Evolutionary conservation across 495 filamentous ascomycete genomes (phyloP).

Genomic region (Hypoxylon cercidicola): DNA sequence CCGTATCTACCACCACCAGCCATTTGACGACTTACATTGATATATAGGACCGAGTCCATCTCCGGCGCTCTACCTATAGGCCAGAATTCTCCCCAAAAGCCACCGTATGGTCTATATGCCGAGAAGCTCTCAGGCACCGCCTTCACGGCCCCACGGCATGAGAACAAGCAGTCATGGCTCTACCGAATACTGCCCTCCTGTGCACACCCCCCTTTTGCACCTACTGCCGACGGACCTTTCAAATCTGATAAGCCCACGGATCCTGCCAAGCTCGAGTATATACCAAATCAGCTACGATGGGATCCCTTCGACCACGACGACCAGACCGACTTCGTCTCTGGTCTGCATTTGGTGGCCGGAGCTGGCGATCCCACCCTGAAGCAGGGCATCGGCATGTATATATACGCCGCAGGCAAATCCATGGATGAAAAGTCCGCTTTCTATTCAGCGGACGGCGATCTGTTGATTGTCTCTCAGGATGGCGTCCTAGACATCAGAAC

Average conservation of each 20-base stretch:
- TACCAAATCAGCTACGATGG: constrained; percentile 93
- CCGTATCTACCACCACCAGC: neutral
- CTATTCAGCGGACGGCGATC: constrained; percentile 91
- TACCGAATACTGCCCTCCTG: constrained; percentile 89
- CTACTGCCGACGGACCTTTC: constrained; percentile 46
- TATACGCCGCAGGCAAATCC: constrained; percentile 82
- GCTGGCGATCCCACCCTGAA: constrained; percentile 87
- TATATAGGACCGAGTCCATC: constrained; percentile 58
- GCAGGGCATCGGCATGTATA: constrained; percentile 80
- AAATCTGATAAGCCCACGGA: constrained; percentile 32
- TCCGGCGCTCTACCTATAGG: constrained; percentile 64
- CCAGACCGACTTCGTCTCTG: constrained; percentile 80
- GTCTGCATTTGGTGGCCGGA: constrained; percentile 79
- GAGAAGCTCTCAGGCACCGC: constrained; percentile 95
- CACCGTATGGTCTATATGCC: constrained; percentile 83
- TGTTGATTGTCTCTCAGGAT: constrained; percentile 85
- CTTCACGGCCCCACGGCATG: constrained; percentile 88
- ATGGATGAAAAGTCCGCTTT: constrained; percentile 82
- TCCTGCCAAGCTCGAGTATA: constrained; percentile 66
- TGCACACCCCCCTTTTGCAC: constrained; percentile 78
- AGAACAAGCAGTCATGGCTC: constrained; percentile 95
- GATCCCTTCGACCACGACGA: constrained; percentile 82
- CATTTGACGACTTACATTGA: constrained; percentile 2
- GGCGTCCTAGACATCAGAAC: constrained; percentile 87
- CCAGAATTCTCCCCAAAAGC: constrained; percentile 90